Evolutionary conservation across 106 monocot species (phyloP).

Genomic region (Gastrodia elata): DNA sequence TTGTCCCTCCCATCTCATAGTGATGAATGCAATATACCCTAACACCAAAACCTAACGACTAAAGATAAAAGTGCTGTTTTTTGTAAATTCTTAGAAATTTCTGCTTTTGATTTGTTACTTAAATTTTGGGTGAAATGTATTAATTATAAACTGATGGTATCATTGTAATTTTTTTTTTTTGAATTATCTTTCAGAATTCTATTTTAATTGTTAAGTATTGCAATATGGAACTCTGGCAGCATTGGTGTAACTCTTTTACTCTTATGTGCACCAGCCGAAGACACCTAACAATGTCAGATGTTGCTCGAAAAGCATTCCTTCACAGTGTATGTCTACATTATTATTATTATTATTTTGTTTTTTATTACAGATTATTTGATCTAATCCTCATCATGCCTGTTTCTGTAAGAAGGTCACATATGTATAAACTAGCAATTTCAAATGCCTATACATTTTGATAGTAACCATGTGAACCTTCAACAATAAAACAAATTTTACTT

Average conservation of each 20-base stretch:
- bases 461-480: neutral
- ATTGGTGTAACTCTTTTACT: neutral
- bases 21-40: no score
- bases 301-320: constrained; percentile 98
- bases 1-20: no score
- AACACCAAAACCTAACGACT: no score
- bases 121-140: no score
- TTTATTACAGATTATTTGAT: no score
- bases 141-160: no score
- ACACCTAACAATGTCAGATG: constrained; percentile 94
- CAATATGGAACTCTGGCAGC: neutral
- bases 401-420: neutral
- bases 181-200: neutral
- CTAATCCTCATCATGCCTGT: neutral
- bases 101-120: no score
- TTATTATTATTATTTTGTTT: constrained; percentile 8
- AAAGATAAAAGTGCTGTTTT: no score
- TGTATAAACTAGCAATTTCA: neutral
- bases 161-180: neutral
- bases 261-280: constrained; percentile 48
- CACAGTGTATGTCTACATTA: constrained; percentile 86
- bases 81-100: no score
- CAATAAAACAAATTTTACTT: neutral
- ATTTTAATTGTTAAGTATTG: neutral
- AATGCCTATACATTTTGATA: neutral